Conservation (phyloP, 495 filamentous ascomycete genomes). For the Bryoglossum gracile region DNA sequence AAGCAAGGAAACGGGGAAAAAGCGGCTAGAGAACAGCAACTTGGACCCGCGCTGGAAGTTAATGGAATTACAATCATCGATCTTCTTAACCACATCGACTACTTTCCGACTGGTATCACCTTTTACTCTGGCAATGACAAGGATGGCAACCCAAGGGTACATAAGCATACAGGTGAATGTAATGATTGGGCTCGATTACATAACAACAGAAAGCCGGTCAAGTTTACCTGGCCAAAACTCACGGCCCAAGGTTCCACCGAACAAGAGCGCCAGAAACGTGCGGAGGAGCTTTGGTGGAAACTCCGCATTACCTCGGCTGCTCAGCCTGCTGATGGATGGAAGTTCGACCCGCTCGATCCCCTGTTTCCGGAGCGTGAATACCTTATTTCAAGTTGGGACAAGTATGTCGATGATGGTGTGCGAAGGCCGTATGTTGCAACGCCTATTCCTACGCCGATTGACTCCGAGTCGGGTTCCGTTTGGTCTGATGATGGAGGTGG, state of each 20-base stretch:
- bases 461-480: too few relatives aligned
- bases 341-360: background rate
- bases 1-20: slow-evolving; percentile 5
- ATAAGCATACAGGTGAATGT: too few relatives aligned
- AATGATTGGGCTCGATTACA: too few relatives aligned
- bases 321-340: background rate
- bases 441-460: too few relatives aligned
- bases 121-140: background rate
- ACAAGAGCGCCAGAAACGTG: background rate
- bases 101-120: background rate
- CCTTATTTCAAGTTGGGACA: too few relatives aligned
- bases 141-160: background rate
- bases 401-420: too few relatives aligned
- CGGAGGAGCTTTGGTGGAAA: background rate
- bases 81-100: background rate
- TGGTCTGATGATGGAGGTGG: too few relatives aligned
- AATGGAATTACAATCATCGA: slow-evolving; percentile 6
- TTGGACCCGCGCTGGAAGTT: slow-evolving; percentile 5
- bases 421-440: too few relatives aligned
- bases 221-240: background rate
- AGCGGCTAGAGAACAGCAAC: background rate
- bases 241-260: background rate
- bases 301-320: background rate
- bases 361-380: too few relatives aligned
- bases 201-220: background rate